These are phyloP conservation scores for Phaffomyces opuntiae DNA, from an alignment of 805 yeast genomes.

Conservation along the genomic window DNA sequence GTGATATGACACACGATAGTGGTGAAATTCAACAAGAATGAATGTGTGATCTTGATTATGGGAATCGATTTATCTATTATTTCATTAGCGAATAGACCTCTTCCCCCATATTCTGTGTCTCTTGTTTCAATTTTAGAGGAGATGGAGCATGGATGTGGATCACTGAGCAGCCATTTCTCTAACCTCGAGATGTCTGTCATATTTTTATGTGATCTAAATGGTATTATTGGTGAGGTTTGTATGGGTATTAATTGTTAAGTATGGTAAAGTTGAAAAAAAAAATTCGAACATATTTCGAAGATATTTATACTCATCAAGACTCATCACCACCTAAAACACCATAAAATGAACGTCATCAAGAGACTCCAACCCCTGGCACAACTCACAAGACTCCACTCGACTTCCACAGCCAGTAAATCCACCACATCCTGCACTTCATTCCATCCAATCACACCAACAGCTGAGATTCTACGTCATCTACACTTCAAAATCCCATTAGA, in stretches of 20 bases:
- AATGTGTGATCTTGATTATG: slow-evolving; percentile 50
- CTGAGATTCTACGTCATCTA: slow-evolving; percentile 35
- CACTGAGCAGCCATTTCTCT: slow-evolving; percentile 6
- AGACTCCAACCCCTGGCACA: too few species aligned
- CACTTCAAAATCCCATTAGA: slow-evolving; percentile 33
- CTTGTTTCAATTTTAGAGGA: slow-evolving; percentile 35
- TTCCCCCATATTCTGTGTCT: slow-evolving; percentile 45
- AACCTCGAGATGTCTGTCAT: neutral
- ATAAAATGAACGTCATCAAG: too few species aligned
- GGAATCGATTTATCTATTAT: slow-evolving; percentile 34
- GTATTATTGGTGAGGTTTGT: neutral
- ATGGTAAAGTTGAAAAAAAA: neutral
- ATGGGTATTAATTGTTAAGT: neutral
- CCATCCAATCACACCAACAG: slow-evolving; percentile 27
- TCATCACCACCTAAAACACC: too few species aligned
- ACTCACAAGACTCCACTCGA: too few species aligned
- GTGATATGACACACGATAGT: slow-evolving; percentile 42
- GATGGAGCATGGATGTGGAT: neutral
- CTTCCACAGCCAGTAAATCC: too few species aligned
- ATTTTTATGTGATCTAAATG: too few species aligned
- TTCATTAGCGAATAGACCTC: slow-evolving; percentile 48
- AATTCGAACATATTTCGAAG: neutral
- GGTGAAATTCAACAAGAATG: slow-evolving; percentile 50
- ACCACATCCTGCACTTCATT: slow-evolving; percentile 9
- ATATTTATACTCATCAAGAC: too few species aligned